Evolutionary conservation across 768 basidiomycete genomes (phyloP).

Genomic region (Lactarius hatsudake): DNA sequence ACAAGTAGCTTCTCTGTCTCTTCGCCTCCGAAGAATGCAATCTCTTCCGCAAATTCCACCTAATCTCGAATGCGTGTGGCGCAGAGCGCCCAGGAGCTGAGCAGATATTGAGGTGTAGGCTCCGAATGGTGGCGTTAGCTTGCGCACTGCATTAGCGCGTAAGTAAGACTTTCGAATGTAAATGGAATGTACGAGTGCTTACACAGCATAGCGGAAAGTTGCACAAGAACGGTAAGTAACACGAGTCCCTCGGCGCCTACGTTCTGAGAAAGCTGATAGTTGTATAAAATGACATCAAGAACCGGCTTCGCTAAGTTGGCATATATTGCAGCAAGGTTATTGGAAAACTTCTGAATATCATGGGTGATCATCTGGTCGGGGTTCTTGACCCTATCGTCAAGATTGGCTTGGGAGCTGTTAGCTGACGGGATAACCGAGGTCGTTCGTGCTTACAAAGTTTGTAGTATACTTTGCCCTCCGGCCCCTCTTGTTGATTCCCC

Average conservation of each 20-base stretch:
- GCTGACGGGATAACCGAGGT: not conserved
- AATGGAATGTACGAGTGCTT: conserved; percentile 35
- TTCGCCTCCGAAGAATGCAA: conserved; percentile 87
- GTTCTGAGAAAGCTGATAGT: conserved; percentile 90
- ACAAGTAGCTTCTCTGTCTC: conserved; percentile 87
- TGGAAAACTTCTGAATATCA: conserved; percentile 91
- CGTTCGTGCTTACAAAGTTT: conserved; percentile 63
- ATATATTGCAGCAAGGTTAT: conserved; percentile 89
- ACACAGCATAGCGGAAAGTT: conserved; percentile 80
- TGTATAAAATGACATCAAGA: conserved; percentile 91
- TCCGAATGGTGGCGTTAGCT: conserved; percentile 89
- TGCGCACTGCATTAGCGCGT: conserved; percentile 56
- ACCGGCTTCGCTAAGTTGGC: conserved; percentile 91
- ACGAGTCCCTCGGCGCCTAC: conserved; percentile 93
- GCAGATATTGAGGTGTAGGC: conserved; percentile 86
- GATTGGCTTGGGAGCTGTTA: conserved; percentile 55
- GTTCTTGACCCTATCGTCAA: conserved; percentile 95
- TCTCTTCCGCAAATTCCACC: conserved; percentile 84
- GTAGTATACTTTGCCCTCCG: conserved; percentile 86
- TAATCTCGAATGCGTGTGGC: conserved; percentile 91
- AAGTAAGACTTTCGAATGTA: not conserved
- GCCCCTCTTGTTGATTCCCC: conserved; percentile 60
- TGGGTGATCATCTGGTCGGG: conserved; percentile 98
- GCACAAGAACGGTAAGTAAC: conserved; percentile 78
- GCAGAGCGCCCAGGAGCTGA: conserved; percentile 81